These are phyloP conservation scores for Diaporthe helianthi DNA, from an alignment of 2,329 filamentous ascomycete species.

Conservation along the genomic window DNA sequence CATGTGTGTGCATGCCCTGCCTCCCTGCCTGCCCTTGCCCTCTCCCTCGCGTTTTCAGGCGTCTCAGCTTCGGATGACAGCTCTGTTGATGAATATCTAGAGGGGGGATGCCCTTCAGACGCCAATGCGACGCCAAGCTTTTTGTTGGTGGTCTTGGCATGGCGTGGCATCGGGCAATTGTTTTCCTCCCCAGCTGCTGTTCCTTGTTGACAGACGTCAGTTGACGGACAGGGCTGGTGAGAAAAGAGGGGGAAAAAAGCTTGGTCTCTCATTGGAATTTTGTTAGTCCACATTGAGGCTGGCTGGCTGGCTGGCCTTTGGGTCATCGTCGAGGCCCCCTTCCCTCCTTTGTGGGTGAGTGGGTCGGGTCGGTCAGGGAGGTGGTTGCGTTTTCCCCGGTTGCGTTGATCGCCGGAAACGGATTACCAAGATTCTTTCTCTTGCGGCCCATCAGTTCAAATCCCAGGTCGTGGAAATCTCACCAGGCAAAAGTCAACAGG, in stretches of 20 bases:
- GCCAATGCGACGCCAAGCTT: slow-evolving; percentile 23
- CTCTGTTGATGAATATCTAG: slow-evolving; percentile 21
- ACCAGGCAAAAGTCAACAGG: background rate
- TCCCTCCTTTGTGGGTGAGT: background rate
- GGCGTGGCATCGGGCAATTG: background rate
- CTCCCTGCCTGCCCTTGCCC: background rate
- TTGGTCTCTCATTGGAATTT: background rate
- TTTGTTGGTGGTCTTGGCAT: background rate
- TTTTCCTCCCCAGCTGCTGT: background rate
- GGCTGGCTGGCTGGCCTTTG: no score
- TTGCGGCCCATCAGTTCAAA: background rate
- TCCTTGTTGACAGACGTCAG: slow-evolving; percentile 16
- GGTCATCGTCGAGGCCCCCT: background rate
- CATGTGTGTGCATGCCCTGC: no score
- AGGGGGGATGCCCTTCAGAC: slow-evolving; percentile 32
- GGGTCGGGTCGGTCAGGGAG: no score
- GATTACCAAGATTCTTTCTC: background rate
- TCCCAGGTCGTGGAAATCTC: background rate
- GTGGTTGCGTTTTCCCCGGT: background rate
- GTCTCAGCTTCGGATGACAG: slow-evolving; percentile 33
- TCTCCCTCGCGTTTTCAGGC: background rate
- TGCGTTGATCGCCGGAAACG: background rate
- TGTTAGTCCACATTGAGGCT: background rate
- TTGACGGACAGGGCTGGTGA: background rate
- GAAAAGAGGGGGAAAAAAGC: background rate